These are phyloP conservation scores for Adansonia grandidieri DNA, from an alignment of 441 rosid species.

Conservation along the genomic window DNA sequence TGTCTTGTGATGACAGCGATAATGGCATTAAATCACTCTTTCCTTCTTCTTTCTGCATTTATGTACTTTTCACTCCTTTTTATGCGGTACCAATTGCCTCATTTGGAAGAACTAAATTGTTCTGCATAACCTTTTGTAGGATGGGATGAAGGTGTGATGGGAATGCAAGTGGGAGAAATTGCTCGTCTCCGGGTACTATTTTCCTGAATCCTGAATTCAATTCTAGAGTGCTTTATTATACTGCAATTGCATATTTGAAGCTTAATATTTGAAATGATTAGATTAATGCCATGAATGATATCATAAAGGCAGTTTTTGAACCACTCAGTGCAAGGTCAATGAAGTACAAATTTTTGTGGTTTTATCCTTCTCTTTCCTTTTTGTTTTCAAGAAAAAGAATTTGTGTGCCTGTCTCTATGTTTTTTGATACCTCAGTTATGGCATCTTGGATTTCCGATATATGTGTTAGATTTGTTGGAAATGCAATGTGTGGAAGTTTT, in stretches of 20 bases:
- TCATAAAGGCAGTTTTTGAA: neutral
- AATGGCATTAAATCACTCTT: neutral
- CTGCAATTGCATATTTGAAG: neutral
- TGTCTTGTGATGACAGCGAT: neutral
- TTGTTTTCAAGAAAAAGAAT: neutral
- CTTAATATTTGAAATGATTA: neutral
- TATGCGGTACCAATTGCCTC: neutral
- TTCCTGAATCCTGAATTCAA: neutral
- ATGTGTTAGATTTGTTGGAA: neutral
- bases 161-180: slow-evolving; percentile 90
- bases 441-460: neutral
- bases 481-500: neutral
- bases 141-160: slow-evolving; percentile 98
- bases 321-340: neutral
- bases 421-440: neutral
- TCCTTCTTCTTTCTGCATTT: neutral
- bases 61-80: neutral
- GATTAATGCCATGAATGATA: neutral
- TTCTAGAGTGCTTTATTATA: neutral
- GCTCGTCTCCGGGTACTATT: slow-evolving; percentile 84
- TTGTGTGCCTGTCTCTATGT: neutral
- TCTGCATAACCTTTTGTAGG: slow-evolving; percentile 47
- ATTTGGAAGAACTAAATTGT: slow-evolving; percentile 15
- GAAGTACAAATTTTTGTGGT: neutral
- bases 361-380: neutral